phyloP scores from a whole-genome alignment of 768 basidiomycete species.

The Serpula lacrymans region DNA sequence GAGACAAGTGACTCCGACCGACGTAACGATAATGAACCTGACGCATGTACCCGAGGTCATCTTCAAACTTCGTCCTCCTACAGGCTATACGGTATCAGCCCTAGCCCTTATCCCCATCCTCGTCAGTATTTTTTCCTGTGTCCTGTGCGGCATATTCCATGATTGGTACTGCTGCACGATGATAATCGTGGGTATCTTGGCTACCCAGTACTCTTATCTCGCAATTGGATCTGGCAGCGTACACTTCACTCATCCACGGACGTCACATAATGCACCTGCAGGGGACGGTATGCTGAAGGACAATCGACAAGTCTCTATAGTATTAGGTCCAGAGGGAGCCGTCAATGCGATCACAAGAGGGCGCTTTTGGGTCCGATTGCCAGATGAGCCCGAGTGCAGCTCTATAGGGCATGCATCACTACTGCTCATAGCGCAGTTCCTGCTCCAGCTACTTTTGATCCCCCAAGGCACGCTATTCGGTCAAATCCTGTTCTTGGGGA shows the following conservation, averaged over 20 bases:
- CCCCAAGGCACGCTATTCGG: conserved; percentile 29
- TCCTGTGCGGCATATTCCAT: conserved; percentile 12
- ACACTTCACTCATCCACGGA: conserved; percentile 15
- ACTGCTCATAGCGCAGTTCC: conserved; percentile 24
- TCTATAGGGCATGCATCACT: conserved; percentile 10
- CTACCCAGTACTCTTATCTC: conserved; percentile 27
- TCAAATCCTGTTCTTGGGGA: conserved; percentile 26
- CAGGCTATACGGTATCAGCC: too few relatives aligned
- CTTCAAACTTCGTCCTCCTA: too few relatives aligned
- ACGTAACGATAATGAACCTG: too few relatives aligned
- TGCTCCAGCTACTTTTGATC: conserved; percentile 28
- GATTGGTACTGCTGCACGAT: conserved; percentile 27
- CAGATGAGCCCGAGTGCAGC: background rate
- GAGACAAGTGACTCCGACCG: too few relatives aligned
- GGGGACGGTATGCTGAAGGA: conserved; percentile 29
- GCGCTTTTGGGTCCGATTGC: conserved; percentile 26
- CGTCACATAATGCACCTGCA: conserved; percentile 19
- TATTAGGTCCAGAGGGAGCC: conserved; percentile 25
- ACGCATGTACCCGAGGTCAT: too few relatives aligned
- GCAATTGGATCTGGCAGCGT: conserved; percentile 21
- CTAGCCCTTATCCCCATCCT: conserved; percentile 20
- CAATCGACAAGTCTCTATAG: conserved; percentile 10
- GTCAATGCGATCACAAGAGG: conserved; percentile 30
- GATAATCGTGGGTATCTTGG: conserved; percentile 27
- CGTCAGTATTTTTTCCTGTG: conserved; percentile 18